phyloP scores from a whole-genome alignment of 805 yeast species.

The Zygosaccharomyces rouxii region DNA sequence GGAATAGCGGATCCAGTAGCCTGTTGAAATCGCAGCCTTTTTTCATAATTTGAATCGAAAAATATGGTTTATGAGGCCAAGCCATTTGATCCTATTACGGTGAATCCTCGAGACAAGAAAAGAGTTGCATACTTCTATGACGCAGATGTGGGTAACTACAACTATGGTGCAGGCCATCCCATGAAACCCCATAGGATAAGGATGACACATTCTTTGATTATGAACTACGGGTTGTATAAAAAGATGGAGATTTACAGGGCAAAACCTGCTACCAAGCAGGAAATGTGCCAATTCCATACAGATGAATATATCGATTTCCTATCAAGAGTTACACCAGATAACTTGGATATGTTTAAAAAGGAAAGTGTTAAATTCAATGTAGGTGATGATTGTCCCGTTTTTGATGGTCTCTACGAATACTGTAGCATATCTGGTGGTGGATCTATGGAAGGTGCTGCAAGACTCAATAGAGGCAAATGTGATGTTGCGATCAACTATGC shows the following conservation, averaged over 20 bases:
- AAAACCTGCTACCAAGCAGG: conserved; percentile 95
- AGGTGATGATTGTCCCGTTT: conserved; percentile 92
- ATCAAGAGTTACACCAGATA: conserved; percentile 88
- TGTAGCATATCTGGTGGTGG: conserved; percentile 90
- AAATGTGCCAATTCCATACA: conserved; percentile 97
- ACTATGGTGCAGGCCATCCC: conserved; percentile 97
- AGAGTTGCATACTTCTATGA: conserved; percentile 78
- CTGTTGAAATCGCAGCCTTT: neutral
- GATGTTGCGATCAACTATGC: conserved; percentile 96
- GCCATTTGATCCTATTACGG: conserved; percentile 61
- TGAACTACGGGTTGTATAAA: conserved; percentile 94
- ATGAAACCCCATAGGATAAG: conserved; percentile 99
- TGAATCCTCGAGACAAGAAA: conserved; percentile 46
- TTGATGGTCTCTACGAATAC: conserved; percentile 91
- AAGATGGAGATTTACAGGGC: conserved; percentile 97
- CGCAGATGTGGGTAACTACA: conserved; percentile 95
- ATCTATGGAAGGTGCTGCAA: conserved; percentile 85
- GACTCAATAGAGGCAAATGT: conserved; percentile 77
- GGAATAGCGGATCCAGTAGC: neutral
- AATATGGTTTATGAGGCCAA: conserved; percentile 46
- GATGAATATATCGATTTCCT: conserved; percentile 95
- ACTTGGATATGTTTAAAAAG: conserved; percentile 76
- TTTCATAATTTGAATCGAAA: neutral
- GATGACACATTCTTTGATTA: conserved; percentile 95
- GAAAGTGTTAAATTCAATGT: conserved; percentile 87